These are phyloP conservation scores for Auxenochlorella pyrenoidosa DNA, from an alignment of 139 green algal species.

Conservation along the genomic window DNA sequence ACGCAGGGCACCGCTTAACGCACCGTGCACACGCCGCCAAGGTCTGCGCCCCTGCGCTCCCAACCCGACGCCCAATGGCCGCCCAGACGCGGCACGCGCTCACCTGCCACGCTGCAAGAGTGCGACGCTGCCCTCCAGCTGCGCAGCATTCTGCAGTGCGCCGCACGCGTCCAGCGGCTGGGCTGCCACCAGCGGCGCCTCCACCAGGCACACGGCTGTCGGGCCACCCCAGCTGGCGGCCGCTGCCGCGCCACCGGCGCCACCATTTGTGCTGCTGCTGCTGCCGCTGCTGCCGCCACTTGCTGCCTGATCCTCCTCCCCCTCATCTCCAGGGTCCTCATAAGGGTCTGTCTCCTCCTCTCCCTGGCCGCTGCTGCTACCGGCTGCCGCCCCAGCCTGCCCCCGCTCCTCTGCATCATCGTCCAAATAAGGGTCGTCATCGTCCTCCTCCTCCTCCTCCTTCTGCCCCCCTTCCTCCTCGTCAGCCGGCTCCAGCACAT, in stretches of 20 bases:
- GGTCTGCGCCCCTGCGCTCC: too few species aligned
- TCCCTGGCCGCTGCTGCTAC: not conserved
- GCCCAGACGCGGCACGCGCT: not conserved
- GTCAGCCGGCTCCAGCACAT: not conserved
- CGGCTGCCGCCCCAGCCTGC: not conserved
- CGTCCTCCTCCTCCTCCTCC: slow-evolving; percentile 10
- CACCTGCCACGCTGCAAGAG: slow-evolving; percentile 59
- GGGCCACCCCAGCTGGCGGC: not conserved
- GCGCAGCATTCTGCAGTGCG: slow-evolving; percentile 1
- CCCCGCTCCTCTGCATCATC: not conserved
- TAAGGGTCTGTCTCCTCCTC: slow-evolving; percentile 13
- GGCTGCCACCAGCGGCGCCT: slow-evolving; percentile 34
- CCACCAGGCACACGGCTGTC: slow-evolving; percentile 2
- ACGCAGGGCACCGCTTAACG: too few species aligned
- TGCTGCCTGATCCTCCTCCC: not conserved
- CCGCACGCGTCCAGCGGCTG: slow-evolving; percentile 57
- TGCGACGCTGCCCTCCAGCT: slow-evolving; percentile 49
- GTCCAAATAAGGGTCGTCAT: not conserved
- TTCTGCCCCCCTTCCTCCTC: too few species aligned
- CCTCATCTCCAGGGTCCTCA: slow-evolving; percentile 1
- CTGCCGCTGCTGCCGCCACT: not conserved
- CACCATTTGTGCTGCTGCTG: slow-evolving; percentile 3
- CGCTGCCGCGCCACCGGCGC: not conserved
- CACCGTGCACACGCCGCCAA: not conserved
- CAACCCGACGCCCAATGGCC: too few species aligned